Evolutionary conservation across 768 basidiomycete species (phyloP).

Genomic region (Leccinum broughii): DNA sequence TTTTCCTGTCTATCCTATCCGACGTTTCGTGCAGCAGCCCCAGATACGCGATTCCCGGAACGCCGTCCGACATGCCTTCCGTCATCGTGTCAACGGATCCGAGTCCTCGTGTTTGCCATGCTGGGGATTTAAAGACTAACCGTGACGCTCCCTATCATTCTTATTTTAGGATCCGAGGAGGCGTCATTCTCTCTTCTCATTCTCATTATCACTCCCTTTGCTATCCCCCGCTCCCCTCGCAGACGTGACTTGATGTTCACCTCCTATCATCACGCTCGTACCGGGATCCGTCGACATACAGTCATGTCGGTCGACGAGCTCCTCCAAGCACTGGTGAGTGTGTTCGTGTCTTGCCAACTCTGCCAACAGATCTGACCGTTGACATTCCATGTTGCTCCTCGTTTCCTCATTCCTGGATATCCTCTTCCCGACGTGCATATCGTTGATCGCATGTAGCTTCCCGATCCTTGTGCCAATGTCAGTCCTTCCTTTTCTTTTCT

Average conservation of each 20-base stretch:
- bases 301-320: slow-evolving; percentile 16
- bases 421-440: neutral
- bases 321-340: slow-evolving; percentile 13
- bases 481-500: neutral
- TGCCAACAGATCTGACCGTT: neutral
- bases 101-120: neutral
- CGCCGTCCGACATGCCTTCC: neutral
- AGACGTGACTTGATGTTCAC: slow-evolving; percentile 11
- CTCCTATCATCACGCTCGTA: neutral
- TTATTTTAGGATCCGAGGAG: neutral
- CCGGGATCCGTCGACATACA: slow-evolving; percentile 10
- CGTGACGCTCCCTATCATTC: neutral
- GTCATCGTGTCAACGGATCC: neutral
- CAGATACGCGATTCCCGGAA: neutral
- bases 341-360: neutral
- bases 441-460: slow-evolving; percentile 9
- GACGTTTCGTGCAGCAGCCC: neutral
- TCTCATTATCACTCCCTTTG: neutral
- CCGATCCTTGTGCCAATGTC: slow-evolving; percentile 14
- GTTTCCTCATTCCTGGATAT: neutral
- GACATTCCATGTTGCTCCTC: neutral
- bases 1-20: neutral
- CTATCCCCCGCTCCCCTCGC: neutral
- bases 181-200: neutral
- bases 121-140: neutral